A percentile compares a stretch with the other conserved stretches of the same genome.
Conservation (phyloP, 2,329 filamentous ascomycete genomes). For the Pseudovirgaria hyperparasitica region DNA sequence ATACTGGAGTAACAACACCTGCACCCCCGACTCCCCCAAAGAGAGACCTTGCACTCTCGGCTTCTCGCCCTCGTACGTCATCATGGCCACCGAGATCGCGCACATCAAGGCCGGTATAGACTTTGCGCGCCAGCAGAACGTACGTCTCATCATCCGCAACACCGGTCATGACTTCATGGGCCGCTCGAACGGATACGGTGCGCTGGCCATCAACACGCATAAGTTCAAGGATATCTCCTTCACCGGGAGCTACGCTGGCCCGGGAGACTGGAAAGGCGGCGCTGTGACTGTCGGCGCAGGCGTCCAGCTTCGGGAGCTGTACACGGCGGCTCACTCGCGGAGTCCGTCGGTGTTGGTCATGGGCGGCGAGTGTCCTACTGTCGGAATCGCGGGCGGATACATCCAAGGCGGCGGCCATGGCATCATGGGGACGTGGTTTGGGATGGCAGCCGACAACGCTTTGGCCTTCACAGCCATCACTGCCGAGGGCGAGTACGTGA, state of each 20-base stretch:
- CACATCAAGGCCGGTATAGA: slow-evolving; percentile 22
- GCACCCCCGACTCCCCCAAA: too few relatives aligned
- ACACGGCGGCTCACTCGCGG: slow-evolving; percentile 16
- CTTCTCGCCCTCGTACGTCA: slow-evolving; percentile 20
- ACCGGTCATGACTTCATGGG: slow-evolving; percentile 25
- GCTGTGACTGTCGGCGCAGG: slow-evolving; percentile 21
- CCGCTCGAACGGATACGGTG: slow-evolving; percentile 17
- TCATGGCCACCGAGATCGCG: slow-evolving; percentile 17
- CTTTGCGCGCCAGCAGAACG: slow-evolving; percentile 18
- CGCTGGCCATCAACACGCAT: slow-evolving; percentile 24
- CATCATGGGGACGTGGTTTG: slow-evolving; percentile 23
- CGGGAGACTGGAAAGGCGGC: slow-evolving; percentile 17
- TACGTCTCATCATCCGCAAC: slow-evolving; percentile 21
- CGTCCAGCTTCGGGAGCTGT: slow-evolving; percentile 21
- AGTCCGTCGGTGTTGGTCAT: slow-evolving; percentile 19
- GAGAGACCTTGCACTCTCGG: slow-evolving; percentile 16
- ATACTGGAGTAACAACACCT: slow-evolving; percentile 21
- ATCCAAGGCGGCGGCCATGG: slow-evolving; percentile 32
- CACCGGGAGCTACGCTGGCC: slow-evolving; percentile 16
- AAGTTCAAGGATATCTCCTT: slow-evolving; percentile 21
- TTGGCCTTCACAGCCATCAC: slow-evolving; percentile 26
- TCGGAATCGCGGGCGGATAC: slow-evolving; percentile 30
- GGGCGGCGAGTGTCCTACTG: slow-evolving; percentile 25
- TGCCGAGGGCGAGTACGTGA: slow-evolving; percentile 21
- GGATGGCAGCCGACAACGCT: slow-evolving; percentile 23